Base-by-base conservation (phyloP, 495 filamentous ascomycete genomes). In the Collariella sp. region DNA sequence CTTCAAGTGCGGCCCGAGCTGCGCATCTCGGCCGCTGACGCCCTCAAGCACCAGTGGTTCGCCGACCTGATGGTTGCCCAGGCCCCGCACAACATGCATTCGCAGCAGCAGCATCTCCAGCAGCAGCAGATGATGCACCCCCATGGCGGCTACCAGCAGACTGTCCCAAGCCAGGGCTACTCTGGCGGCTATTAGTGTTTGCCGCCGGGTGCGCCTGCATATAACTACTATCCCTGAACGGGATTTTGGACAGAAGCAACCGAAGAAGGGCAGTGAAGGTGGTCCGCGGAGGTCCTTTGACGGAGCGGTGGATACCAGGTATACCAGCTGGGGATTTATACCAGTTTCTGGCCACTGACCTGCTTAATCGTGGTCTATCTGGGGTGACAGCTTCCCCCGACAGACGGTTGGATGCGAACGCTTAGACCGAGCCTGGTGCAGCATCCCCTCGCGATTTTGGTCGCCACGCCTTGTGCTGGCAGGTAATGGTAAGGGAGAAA, bases 1-100 rank as follows among this genome's bases (percentile, higher is more conserved):
- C 79, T 98, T 33, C 91, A 96, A 62, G 73, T 97, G 33, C 80
- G 93, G 35, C 93, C 93, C 5, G 93, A 98, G 66, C 86, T 95
- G 75, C 81, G 93, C 26, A 85, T 95, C 61, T 86, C 84, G 50
- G 93, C 93, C 10, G 72, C 82, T 53, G 86, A 90, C 53, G 91
- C 91, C 4, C 72, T 97, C 48, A 76, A 81, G 56, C 94, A 98
- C 68, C 86, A 83, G 2, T 98, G 93, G 93, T 98, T 98, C 70
- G 52, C 59, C 52, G 74, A 76, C 41, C 46, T 76, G 12, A 58
- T 70, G n/a, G 54, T 65, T 44, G 63, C 64, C 19, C 65, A 67
- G 43, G 69, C 72, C 41, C 70, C 69, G 43, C 65, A 67, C 46
- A 56, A 56, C 33, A 62, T 60, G 41, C 72, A 70, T 23, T 68